Base-by-base conservation (phyloP, 1,284 basidiomycete species). In the Sphagnurus paluster region DNA sequence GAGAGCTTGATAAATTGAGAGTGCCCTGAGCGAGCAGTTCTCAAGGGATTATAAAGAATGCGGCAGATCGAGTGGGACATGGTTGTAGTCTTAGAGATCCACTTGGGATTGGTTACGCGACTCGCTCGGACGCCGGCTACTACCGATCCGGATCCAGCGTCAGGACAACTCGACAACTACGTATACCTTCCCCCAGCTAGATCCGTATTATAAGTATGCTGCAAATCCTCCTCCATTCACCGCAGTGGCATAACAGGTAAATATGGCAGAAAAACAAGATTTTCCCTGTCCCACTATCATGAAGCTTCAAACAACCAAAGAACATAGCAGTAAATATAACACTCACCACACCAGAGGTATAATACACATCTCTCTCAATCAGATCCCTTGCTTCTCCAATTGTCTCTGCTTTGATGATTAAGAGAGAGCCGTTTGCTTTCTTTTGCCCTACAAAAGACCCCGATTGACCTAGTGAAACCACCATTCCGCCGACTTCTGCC, bases 301-400 rank as follows among this genome's bases (percentile, higher is more conserved):
- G 42, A 34, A 44, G 5, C 29, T 30, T 47, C 17, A 38, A 24
- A 38, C 53, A 33, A 35, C 46, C 24, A 36, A 42, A 33, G 28
- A 49, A 35, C 35, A 21, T 30, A 11, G 10, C 20, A 11, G 21
- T 16, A n/a, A 21, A 40, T 13, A 35, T 42, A 13, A 33, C 28
- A 49, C 78, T 67, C 53, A 82, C 80, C 36, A 83, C 80, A 32
- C 70, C 71, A 48, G 67, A 66, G 11, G 68, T 77, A 61, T 76
- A 80, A 56, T 82, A 83, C 4, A 80, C 55, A 54, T 83, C 80
- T 21, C 56, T 55, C 55, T 80, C 72, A n/a, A 82, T 63, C 37
- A 74, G 54, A 46, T 67, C 67, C 56, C 61, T 71, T 28, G 71
- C 79, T n/a, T 71, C 69, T 23, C 71, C 74, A 30, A 82, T 55